Evolutionary conservation across 306 rosid genomes (phyloP), one percentile per base, ranked within the genome.

Genomic region (Malus sieversii): DNA sequence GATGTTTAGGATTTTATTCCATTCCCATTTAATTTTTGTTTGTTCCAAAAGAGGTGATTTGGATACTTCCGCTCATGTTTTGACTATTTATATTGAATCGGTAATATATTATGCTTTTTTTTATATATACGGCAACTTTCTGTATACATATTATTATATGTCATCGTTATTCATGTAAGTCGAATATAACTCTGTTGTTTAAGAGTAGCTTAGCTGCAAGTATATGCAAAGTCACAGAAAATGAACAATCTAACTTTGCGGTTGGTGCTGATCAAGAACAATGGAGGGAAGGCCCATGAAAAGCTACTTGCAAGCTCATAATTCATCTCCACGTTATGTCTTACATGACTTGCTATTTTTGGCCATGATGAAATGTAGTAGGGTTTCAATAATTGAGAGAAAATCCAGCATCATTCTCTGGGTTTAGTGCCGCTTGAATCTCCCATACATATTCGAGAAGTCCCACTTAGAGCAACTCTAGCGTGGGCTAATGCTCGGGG

Each of bases 341-440:
- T 18, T 57, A 60, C 42, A 53, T 52, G 72, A 75, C 72, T 62
- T 51, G 9, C n/a, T 29, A 7, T 11, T 23, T 69, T 27, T 19
- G 64, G 4, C 8, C 15, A 42, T 30, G 68, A 30, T 44, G 70
- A 27, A 29, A 74, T 45, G 61, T 8, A 62, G 70, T 74, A 74
- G 46, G 70, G 70, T 46, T 74, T 7, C 20, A 12, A 48, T 61
- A 61, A 29, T 29, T 45, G 45, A 3, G 46, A 32, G 46, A 29
- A 45, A n/a, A 29, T 74, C 33, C 78, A 74, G 63, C 48, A 65
- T 46, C 62, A 20, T 45, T 46, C 48, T 62, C 23, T 27, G 11
- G 13, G 46, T 25, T 29, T 45, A 18, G 78, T 20, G 78, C 77
- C 70, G 6, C 77, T 74, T 62, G 78, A 45, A 74, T 23, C 61